These are phyloP conservation scores for Solanum pinnatisectum DNA, from an alignment of 257 asterid genomes.

Conservation along the genomic window DNA sequence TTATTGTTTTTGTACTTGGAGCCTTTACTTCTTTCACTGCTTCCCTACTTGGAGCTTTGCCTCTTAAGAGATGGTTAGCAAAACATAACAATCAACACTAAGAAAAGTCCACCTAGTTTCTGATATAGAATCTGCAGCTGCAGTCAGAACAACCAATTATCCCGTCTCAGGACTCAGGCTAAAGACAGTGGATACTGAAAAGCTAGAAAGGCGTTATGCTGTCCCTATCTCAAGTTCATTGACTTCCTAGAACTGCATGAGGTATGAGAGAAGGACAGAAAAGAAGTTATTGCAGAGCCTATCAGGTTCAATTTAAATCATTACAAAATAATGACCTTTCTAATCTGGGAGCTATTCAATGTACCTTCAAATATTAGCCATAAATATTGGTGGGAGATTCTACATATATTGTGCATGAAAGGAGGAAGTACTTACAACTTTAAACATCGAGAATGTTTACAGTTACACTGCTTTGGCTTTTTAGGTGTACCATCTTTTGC, in stretches of 20 bases:
- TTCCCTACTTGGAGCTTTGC: background rate
- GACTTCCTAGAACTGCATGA: background rate
- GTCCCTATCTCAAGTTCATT: background rate
- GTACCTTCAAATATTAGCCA: background rate
- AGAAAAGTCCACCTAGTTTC: background rate
- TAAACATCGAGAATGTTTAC: slow-evolving; percentile 90
- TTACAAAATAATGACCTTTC: background rate
- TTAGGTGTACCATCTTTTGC: slow-evolving; percentile 85
- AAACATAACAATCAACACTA: background rate
- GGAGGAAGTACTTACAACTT: slow-evolving; percentile 61
- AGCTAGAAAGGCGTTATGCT: background rate
- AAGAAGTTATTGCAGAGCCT: background rate
- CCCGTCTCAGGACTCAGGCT: background rate
- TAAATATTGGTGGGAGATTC: background rate
- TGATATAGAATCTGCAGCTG: background rate
- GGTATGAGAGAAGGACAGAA: background rate
- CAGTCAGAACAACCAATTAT: background rate
- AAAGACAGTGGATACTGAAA: background rate
- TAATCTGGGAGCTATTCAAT: background rate
- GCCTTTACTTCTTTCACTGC: background rate
- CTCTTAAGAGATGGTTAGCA: background rate
- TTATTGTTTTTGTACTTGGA: background rate
- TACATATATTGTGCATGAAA: background rate
- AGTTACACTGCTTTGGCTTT: slow-evolving; percentile 92
- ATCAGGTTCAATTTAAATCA: background rate